phyloP scores from a whole-genome alignment of 2,329 filamentous ascomycete species.

The Gremmenia infestans region DNA sequence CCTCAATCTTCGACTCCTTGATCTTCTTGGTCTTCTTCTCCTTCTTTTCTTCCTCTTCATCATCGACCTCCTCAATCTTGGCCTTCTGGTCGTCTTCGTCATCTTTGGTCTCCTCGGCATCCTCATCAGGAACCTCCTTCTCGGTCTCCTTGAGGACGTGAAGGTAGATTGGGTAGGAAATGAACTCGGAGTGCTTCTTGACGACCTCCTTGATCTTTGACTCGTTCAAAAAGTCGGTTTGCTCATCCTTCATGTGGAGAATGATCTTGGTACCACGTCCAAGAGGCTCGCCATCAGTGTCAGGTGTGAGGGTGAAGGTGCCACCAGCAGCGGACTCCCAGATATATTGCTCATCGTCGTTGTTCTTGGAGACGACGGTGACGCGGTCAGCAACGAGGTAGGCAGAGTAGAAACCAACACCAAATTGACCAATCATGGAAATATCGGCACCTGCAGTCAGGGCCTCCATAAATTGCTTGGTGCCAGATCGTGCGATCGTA shows the following conservation, averaged over 20 bases:
- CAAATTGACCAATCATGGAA: slow-evolving; percentile 99
- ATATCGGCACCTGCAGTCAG: slow-evolving; percentile 97
- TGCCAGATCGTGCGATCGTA: slow-evolving; percentile 97
- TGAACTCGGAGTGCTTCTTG: slow-evolving; percentile 99
- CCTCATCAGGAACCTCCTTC: slow-evolving; percentile 97
- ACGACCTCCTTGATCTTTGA: slow-evolving; percentile 99
- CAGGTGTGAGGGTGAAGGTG: slow-evolving; percentile 88
- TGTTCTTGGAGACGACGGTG: slow-evolving; percentile 95
- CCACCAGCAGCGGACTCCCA: slow-evolving; percentile 98
- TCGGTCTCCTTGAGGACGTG: slow-evolving; percentile 99
- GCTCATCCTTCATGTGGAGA: slow-evolving; percentile 99
- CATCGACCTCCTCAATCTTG: slow-evolving; percentile 89
- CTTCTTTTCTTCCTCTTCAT: slow-evolving; percentile 84
- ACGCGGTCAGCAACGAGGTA: slow-evolving; percentile 98
- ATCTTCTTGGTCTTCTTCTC: slow-evolving; percentile 98
- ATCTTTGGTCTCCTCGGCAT: slow-evolving; percentile 66
- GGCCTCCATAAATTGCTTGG: slow-evolving; percentile 99
- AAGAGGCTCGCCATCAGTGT: slow-evolving; percentile 85
- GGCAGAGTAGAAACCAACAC: slow-evolving; percentile 99
- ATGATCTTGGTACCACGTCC: slow-evolving; percentile 97
- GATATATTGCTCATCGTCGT: slow-evolving; percentile 99
- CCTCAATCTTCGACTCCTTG: slow-evolving; percentile 97
- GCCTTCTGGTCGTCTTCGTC: slow-evolving; percentile 84
- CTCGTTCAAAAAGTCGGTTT: slow-evolving; percentile 97
- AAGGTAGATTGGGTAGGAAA: slow-evolving; percentile 99